Evolutionary conservation across 306 rosid genomes (phyloP).

Genomic region (Albizia julibrissin): DNA sequence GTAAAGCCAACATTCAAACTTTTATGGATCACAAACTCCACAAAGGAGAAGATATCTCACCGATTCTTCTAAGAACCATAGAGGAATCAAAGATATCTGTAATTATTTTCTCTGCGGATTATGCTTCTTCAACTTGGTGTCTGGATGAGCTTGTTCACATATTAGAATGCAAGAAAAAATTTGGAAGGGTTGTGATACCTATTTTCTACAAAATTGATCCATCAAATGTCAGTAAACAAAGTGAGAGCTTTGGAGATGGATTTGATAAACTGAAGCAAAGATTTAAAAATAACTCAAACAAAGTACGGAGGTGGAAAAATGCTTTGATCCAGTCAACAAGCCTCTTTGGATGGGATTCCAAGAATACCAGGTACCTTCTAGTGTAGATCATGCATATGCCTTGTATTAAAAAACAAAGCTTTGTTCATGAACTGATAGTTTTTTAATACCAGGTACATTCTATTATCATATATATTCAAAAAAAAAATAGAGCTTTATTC

Average conservation of each 20-base stretch:
- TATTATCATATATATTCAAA: too few species aligned
- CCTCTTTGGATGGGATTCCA: neutral
- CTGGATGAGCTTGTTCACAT: neutral
- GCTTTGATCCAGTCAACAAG: neutral
- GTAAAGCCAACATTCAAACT: neutral
- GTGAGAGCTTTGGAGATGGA: neutral
- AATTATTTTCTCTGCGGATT: neutral
- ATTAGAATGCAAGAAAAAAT: neutral
- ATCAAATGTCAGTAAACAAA: neutral
- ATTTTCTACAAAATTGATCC: conserved; percentile 1
- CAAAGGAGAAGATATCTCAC: neutral
- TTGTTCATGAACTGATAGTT: neutral
- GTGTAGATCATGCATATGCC: neutral
- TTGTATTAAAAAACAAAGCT: neutral
- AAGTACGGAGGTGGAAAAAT: neutral
- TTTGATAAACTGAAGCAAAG: neutral
- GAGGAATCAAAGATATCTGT: neutral
- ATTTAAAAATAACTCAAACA: neutral
- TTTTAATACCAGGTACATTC: too few species aligned
- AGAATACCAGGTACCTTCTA: neutral
- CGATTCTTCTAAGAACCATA: neutral
- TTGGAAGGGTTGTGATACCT: neutral
- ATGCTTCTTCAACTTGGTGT: neutral
- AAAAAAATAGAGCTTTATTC: too few species aligned
- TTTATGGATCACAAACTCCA: neutral